A percentile compares a stretch with the other conserved stretches of the same genome.
phyloP scores from a whole-genome alignment of 352 stramenopile species.

The Phytophthora litchii region DNA sequence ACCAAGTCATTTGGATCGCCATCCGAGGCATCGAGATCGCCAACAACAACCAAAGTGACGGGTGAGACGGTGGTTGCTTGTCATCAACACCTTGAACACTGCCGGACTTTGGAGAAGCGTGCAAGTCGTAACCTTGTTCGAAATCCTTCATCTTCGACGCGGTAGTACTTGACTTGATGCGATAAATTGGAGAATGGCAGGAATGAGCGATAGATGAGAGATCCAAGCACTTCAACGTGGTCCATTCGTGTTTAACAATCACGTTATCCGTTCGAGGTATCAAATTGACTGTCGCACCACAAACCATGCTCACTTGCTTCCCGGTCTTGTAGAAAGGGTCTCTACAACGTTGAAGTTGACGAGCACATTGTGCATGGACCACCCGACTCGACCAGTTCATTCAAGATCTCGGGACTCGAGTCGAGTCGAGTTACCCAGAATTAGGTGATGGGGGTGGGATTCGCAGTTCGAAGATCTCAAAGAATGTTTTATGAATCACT shows the following conservation, averaged over 20 bases:
- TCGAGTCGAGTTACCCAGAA: too few relatives aligned
- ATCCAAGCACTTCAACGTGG: too few relatives aligned
- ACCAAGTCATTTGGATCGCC: conserved; percentile 61
- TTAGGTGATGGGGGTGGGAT: too few relatives aligned
- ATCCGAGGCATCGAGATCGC: conserved; percentile 57
- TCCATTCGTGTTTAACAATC: too few relatives aligned
- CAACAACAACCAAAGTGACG: conserved; percentile 47
- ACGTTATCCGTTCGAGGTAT: too few relatives aligned
- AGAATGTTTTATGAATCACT: too few relatives aligned
- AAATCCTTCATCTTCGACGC: conserved; percentile 21
- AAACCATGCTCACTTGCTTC: neutral
- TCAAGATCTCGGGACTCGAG: too few relatives aligned
- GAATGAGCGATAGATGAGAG: neutral
- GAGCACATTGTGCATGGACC: too few relatives aligned
- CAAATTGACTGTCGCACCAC: too few relatives aligned
- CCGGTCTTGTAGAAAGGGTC: neutral
- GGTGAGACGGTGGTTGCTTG: conserved; percentile 9
- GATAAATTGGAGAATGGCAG: conserved; percentile 16
- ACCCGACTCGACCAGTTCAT: too few relatives aligned
- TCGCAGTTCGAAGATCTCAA: too few relatives aligned
- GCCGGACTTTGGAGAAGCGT: conserved; percentile 27
- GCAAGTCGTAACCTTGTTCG: conserved; percentile 27
- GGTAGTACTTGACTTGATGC: neutral
- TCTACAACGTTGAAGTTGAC: conserved; percentile 15
- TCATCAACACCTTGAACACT: conserved; percentile 5